Evolutionary conservation across 2,329 filamentous ascomycete species (phyloP).

Genomic region (Colletotrichum orbiculare): DNA sequence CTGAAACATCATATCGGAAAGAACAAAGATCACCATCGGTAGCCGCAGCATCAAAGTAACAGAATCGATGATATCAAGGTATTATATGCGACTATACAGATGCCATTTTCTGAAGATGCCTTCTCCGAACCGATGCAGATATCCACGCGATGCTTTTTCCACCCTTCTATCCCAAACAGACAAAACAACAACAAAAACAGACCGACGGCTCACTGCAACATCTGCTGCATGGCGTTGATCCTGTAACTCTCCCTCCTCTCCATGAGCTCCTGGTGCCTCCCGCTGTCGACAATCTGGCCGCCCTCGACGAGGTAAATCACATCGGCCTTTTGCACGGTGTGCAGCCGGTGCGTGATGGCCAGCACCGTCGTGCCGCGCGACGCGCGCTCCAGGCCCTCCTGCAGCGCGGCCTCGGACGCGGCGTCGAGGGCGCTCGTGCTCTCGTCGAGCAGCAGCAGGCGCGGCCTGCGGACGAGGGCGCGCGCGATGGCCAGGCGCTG

Average conservation of each 20-base stretch:
- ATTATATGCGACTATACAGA: conserved; percentile 18
- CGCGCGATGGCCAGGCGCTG: conserved; percentile 84
- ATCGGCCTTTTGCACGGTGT: conserved; percentile 67
- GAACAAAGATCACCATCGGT: too few species aligned
- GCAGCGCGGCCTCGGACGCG: conserved; percentile 73
- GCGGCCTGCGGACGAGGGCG: conserved; percentile 77
- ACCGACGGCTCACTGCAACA: conserved; percentile 32
- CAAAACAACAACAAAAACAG: background rate
- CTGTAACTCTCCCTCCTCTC: conserved; percentile 44
- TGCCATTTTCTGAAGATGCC: background rate
- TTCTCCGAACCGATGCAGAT: background rate
- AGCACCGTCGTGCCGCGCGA: conserved; percentile 66
- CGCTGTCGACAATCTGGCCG: conserved; percentile 53
- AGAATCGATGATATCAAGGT: conserved; percentile 13
- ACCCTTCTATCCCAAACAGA: background rate
- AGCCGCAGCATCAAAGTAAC: background rate
- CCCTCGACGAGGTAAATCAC: conserved; percentile 66
- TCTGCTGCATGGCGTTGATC: conserved; percentile 48
- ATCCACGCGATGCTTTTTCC: conserved; percentile 6
- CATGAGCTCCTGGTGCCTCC: conserved; percentile 45
- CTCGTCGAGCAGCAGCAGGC: conserved; percentile 83
- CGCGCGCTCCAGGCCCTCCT: conserved; percentile 72
- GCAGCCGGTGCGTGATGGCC: conserved; percentile 67
- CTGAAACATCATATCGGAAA: too few species aligned
- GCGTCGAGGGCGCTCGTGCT: conserved; percentile 82